Conservation (phyloP, 371 early-diverging fungal genomes). For the Lichtheimia hyalospora region DNA sequence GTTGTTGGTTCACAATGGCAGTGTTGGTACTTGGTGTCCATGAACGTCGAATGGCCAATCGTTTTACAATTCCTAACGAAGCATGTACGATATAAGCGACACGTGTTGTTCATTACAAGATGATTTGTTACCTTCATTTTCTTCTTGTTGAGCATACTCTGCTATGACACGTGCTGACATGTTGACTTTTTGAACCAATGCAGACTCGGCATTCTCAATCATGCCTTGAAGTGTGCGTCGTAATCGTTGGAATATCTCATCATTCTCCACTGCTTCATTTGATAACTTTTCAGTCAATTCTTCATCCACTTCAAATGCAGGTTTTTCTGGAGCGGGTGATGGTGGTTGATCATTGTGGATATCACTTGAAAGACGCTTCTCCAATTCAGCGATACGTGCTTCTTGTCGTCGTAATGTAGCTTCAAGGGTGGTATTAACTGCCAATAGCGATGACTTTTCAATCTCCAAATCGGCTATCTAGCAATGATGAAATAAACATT, state of each 20-base stretch:
- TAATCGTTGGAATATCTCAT: slow-evolving; percentile 38
- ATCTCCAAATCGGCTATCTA: slow-evolving; percentile 58
- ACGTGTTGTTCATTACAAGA: too few species aligned
- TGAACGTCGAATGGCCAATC: not conserved
- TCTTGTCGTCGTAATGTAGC: slow-evolving; percentile 41
- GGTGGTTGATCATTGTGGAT: slow-evolving; percentile 30
- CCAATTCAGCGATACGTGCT: slow-evolving; percentile 36
- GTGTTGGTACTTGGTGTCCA: slow-evolving; percentile 4
- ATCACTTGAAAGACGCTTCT: slow-evolving; percentile 28
- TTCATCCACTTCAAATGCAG: slow-evolving; percentile 8
- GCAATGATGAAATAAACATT: not conserved
- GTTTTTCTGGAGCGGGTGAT: slow-evolving; percentile 37
- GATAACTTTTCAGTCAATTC: slow-evolving; percentile 15
- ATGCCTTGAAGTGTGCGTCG: slow-evolving; percentile 27
- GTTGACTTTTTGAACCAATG: slow-evolving; percentile 30
- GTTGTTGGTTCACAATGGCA: slow-evolving; percentile 19
- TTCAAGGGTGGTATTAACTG: slow-evolving; percentile 47
- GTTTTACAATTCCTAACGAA: not conserved
- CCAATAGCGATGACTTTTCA: slow-evolving; percentile 45
- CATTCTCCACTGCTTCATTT: slow-evolving; percentile 34
- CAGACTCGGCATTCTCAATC: slow-evolving; percentile 47
- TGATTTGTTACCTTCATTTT: not conserved
- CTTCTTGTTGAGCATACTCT: not conserved
- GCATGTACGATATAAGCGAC: not conserved
- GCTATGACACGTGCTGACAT: slow-evolving; percentile 17